These are phyloP conservation scores for Phytophthora tubulina DNA, from an alignment of 352 stramenopile genomes.

Conservation along the genomic window DNA sequence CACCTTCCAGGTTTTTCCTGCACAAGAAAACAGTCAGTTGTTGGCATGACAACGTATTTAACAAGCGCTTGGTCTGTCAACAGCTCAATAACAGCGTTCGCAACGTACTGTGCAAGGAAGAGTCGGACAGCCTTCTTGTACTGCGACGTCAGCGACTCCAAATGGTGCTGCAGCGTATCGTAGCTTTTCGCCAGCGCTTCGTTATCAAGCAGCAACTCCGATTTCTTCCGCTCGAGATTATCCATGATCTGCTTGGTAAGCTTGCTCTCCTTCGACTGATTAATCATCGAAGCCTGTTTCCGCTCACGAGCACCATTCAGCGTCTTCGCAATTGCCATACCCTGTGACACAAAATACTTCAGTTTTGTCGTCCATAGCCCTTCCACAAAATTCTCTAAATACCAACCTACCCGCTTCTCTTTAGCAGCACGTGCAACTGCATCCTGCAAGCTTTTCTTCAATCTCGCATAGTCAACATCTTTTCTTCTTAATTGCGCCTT, in stretches of 20 bases:
- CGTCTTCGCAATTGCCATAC: conserved; percentile 52
- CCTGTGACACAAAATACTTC: conserved; percentile 26
- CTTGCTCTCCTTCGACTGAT: conserved; percentile 66
- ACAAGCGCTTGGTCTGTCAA: not conserved
- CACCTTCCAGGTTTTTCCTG: conserved; percentile 56
- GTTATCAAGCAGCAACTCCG: conserved; percentile 73
- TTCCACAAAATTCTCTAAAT: not conserved
- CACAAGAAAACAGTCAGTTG: conserved; percentile 5
- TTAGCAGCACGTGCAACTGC: conserved; percentile 57
- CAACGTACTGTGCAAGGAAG: conserved; percentile 76
- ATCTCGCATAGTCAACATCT: conserved; percentile 78
- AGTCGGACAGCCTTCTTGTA: conserved; percentile 80
- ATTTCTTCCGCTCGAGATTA: conserved; percentile 70
- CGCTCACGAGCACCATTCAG: conserved; percentile 56
- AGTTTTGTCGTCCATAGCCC: not conserved
- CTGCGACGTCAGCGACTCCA: conserved; percentile 72
- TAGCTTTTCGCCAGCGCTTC: conserved; percentile 68
- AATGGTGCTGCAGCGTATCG: conserved; percentile 59
- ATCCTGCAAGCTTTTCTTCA: conserved; percentile 80
- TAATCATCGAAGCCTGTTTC: conserved; percentile 40
- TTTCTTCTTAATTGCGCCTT: conserved; percentile 80
- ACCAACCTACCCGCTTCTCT: conserved; percentile 57
- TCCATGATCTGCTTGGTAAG: conserved; percentile 71
- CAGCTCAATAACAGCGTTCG: not conserved
- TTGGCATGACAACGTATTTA: not conserved